Conservation (phyloP, 345 rosid genomes). For the Salix purpurea region DNA sequence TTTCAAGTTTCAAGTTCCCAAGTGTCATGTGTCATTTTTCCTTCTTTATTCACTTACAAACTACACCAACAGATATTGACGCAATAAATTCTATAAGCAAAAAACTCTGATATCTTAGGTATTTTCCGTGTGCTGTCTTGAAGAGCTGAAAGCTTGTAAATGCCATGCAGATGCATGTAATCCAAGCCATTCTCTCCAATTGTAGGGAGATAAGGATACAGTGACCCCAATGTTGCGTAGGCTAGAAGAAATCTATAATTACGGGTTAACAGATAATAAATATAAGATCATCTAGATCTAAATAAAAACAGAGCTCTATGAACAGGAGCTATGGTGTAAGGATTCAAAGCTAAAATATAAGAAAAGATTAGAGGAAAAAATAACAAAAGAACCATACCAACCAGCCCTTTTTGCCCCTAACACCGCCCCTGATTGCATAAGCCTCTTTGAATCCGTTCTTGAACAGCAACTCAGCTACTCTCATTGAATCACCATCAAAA, state of each 20-base stretch:
- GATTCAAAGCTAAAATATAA: background rate
- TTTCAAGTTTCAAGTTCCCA: too few relatives aligned
- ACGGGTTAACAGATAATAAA: background rate
- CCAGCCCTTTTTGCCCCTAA: constrained; percentile 87
- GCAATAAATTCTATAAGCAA: background rate
- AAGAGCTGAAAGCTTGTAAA: background rate
- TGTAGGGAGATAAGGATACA: background rate
- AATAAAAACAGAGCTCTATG: background rate
- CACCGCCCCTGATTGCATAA: constrained; percentile 77
- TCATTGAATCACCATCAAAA: constrained; percentile 77
- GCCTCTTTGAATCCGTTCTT: constrained; percentile 84
- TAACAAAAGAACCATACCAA: constrained; percentile 50
- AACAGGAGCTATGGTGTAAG: background rate
- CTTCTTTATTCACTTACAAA: too few relatives aligned
- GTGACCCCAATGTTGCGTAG: too few relatives aligned
- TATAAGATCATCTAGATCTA: background rate
- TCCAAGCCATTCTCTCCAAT: background rate
- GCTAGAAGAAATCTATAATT: too few relatives aligned
- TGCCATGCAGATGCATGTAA: too few relatives aligned
- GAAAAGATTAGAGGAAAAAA: background rate
- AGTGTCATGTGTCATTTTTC: too few relatives aligned
- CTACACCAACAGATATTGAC: background rate
- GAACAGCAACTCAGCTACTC: constrained; percentile 64
- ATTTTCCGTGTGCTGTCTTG: background rate
- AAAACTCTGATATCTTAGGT: background rate